Percentiles rank a stretch among this genome's conserved stretches.
Conservation (phyloP, 305 asterid species). For the Solanum aculeatissimum region DNA sequence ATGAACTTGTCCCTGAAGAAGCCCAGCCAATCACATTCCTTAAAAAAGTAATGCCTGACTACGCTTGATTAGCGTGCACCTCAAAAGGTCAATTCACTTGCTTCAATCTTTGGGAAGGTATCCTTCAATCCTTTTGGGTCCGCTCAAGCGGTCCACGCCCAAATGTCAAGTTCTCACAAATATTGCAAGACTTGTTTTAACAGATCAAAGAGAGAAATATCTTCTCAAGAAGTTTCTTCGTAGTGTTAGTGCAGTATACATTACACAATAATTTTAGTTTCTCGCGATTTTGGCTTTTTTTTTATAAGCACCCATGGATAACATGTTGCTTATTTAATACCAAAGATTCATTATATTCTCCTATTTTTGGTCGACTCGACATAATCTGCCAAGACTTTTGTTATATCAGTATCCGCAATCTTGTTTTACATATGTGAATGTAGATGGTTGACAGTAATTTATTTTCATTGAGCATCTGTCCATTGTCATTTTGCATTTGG, state of each 20-base stretch:
- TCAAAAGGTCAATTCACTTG: background rate
- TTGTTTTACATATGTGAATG: background rate
- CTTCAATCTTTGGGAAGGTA: background rate
- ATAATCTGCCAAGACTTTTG: background rate
- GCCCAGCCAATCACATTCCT: slow-evolving; percentile 75
- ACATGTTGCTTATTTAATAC: background rate
- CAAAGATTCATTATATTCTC: background rate
- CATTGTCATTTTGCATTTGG: background rate
- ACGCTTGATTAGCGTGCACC: slow-evolving; percentile 25
- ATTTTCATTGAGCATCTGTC: background rate
- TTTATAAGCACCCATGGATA: background rate
- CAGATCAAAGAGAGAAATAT: background rate
- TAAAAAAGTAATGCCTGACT: slow-evolving; percentile 80
- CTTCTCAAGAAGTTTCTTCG: background rate
- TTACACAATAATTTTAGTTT: background rate
- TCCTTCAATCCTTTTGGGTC: background rate
- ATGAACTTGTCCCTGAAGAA: slow-evolving; percentile 63
- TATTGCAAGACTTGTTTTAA: background rate
- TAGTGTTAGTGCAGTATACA: background rate
- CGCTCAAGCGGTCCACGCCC: background rate
- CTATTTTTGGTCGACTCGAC: background rate
- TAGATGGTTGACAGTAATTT: slow-evolving; percentile 17
- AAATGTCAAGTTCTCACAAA: background rate
- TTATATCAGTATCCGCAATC: background rate
- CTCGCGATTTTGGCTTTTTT: background rate